These are phyloP conservation scores for Lactarius quietus DNA, from an alignment of 768 basidiomycete genomes.

Conservation along the genomic window DNA sequence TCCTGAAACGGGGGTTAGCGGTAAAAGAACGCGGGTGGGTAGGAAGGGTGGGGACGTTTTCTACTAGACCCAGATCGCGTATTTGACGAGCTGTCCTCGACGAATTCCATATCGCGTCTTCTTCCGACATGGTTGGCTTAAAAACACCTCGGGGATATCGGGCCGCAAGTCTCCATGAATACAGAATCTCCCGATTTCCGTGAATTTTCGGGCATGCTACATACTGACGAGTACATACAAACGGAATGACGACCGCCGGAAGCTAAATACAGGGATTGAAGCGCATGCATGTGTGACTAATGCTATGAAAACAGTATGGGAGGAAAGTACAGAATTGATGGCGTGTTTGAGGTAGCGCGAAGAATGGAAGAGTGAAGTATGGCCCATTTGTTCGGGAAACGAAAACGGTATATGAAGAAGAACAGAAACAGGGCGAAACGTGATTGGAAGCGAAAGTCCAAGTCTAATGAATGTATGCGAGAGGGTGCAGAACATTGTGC, in stretches of 20 bases:
- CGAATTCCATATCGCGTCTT: conserved; percentile 75
- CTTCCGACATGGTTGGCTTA: no score
- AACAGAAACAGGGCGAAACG: background rate
- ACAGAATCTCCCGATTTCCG: background rate
- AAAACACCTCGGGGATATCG: background rate
- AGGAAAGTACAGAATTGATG: background rate
- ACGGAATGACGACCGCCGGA: background rate
- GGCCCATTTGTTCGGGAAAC: background rate
- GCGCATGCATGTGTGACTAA: background rate
- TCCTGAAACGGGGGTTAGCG: conserved; percentile 44
- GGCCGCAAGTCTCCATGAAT: background rate
- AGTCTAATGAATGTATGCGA: conserved; percentile 7
- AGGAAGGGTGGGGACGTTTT: conserved; percentile 49
- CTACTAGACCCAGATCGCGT: conserved; percentile 73
- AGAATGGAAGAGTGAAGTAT: background rate
- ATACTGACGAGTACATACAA: background rate
- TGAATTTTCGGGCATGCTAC: background rate
- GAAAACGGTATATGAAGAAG: background rate
- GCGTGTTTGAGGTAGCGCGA: background rate
- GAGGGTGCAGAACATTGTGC: background rate
- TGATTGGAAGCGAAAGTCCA: background rate
- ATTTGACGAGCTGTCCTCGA: conserved; percentile 81
- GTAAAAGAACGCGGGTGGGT: background rate
- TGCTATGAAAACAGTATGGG: background rate
- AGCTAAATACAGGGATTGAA: background rate